These are phyloP conservation scores for Hemerocallis citrina DNA, from an alignment of 106 monocot genomes.

Conservation along the genomic window DNA sequence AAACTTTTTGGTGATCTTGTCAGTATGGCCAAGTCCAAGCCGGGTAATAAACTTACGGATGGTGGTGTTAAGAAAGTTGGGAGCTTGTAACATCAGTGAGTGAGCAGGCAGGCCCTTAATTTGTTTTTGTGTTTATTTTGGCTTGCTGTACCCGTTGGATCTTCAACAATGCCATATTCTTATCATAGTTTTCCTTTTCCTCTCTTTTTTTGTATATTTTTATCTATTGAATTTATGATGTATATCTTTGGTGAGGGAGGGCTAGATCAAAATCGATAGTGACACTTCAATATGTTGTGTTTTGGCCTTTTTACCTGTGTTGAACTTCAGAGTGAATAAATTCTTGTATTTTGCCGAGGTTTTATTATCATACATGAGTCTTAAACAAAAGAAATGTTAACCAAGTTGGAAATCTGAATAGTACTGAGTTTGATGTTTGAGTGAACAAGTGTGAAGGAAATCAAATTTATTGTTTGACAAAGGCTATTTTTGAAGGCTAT, in stretches of 20 bases:
- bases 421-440: no score
- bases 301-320: not conserved
- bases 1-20: conserved; percentile 79
- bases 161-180: conserved; percentile 1
- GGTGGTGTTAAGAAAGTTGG: conserved; percentile 18
- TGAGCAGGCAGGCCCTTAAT: not conserved
- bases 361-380: no score
- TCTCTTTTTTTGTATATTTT: conserved; percentile 1
- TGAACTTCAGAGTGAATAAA: no score
- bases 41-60: conserved; percentile 18
- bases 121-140: conserved; percentile 2
- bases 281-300: not conserved
- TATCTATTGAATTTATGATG: conserved; percentile 2
- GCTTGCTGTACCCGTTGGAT: not conserved
- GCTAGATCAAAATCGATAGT: not conserved
- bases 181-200: not conserved
- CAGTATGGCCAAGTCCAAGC: conserved; percentile 56
- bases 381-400: no score
- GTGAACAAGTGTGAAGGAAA: no score
- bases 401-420: no score
- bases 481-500: no score
- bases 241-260: conserved; percentile 5
- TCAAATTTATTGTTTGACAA: no score
- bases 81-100: conserved; percentile 13
- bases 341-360: no score